Conservation (phyloP, 148 eudicot species). For the Cornus kousa region DNA sequence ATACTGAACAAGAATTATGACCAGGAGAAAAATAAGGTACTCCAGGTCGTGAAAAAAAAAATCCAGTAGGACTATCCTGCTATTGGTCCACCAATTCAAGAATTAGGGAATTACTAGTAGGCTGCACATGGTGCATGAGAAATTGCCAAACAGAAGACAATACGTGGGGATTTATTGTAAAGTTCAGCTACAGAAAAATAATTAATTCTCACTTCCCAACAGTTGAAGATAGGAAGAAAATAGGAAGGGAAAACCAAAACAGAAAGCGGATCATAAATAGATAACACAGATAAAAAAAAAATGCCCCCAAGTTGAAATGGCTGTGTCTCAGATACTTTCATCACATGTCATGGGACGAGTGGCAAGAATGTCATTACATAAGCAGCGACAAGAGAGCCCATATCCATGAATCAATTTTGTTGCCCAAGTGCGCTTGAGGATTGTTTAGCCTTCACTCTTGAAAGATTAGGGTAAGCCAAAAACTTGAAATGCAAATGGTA, state of each 20-base stretch:
- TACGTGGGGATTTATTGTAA: neutral
- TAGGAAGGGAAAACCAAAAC: neutral
- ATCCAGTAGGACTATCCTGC: neutral
- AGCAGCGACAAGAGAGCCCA: too few species aligned
- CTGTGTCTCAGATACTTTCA: too few species aligned
- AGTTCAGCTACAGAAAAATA: neutral
- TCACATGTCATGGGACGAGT: too few species aligned
- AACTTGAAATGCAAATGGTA: too few species aligned
- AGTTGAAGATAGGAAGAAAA: neutral
- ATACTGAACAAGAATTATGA: neutral
- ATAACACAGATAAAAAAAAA: neutral
- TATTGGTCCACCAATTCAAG: neutral
- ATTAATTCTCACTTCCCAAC: neutral
- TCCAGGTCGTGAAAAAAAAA: neutral
- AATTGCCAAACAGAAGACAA: neutral
- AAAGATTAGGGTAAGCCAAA: too few species aligned
- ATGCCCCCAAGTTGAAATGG: too few species aligned
- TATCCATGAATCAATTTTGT: too few species aligned
- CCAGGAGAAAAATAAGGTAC: neutral
- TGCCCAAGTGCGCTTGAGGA: too few species aligned
- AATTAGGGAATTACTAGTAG: neutral
- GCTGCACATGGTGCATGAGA: neutral
- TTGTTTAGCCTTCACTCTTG: too few species aligned
- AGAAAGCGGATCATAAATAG: neutral
- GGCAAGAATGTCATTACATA: too few species aligned